Base-by-base conservation (phyloP, 345 rosid genomes). In the Corchorus olitorius region DNA sequence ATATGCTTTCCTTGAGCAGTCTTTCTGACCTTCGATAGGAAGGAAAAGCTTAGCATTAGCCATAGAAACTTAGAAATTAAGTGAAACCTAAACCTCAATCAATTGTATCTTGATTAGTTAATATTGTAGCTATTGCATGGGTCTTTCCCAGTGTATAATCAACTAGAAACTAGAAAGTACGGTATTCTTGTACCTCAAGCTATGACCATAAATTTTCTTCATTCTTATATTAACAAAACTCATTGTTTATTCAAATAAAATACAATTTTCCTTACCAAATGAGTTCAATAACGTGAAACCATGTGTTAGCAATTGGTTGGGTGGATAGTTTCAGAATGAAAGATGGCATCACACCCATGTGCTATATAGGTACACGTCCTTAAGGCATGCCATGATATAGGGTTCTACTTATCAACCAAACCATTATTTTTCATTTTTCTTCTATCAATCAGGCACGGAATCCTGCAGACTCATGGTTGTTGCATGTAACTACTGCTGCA, bases 281-380 rank as follows among this genome's bases (percentile, higher is more conserved):
- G 53, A 72, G 39, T 72, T 19, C 65, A n/a, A 41, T 45, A 77
- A 74, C 73, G 77, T 80, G 85, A 79, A 15, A 59, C 81, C 86
- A 85, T 86, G 83, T 81, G 83, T 76, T 77, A 76, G 70, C 59
- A 12, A 61, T 16, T 58, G 54, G 71, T 62, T 73, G 59, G 75
- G 49, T 61, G 71, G 67, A 48, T 72, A 62, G 69, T 78, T 13
- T 45, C 48, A 45, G 34, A 76, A 52, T 62, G 67, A 14, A 39
- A 41, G 56, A 72, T 76, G 33, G 56, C 85, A 84, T 83, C 84
- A 50, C 55, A 50, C 55, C 91, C 94, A 89, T 89, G 90, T 89
- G 91, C 82, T 74, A 75, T 69, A 56, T 74, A 70, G 83, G 59
- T 85, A 88, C 54, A 65, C 77, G 35, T 55, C 79, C 93, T 68